Conservation (phyloP, 306 rosid species). For the Ceratonia siliqua region DNA sequence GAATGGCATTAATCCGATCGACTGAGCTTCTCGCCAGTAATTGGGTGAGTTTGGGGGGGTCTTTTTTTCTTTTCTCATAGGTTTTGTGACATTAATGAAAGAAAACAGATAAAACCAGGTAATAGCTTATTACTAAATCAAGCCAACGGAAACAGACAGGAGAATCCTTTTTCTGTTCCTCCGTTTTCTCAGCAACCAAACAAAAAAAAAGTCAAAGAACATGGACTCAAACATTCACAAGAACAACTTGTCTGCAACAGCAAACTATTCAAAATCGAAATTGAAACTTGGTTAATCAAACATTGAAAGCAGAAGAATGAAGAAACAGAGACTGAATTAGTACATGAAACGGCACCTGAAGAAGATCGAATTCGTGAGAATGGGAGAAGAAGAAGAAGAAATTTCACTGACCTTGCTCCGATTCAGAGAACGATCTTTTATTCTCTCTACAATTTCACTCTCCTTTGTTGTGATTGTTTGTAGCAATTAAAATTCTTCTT, state of each 20-base stretch:
- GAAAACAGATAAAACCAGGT: conserved; percentile 31
- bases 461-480: conserved; percentile 48
- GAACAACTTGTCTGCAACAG: conserved; percentile 34
- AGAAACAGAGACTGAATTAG: conserved; percentile 36
- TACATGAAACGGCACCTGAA: conserved; percentile 36
- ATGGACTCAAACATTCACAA: conserved; percentile 36
- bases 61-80: not conserved
- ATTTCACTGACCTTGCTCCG: conserved; percentile 72
- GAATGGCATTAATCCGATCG: conserved; percentile 47
- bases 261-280: conserved; percentile 33
- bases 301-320: conserved; percentile 23
- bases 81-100: conserved; percentile 12
- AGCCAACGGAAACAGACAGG: conserved; percentile 32
- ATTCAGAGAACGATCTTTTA: conserved; percentile 63
- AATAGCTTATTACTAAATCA: conserved; percentile 30
- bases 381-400: conserved; percentile 42
- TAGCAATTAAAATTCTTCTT: conserved; percentile 28
- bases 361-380: conserved; percentile 38
- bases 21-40: conserved; percentile 54
- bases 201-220: conserved; percentile 40
- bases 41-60: conserved; percentile 39
- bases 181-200: conserved; percentile 59
- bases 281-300: conserved; percentile 25
- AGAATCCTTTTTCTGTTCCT: conserved; percentile 36
- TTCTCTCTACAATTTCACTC: conserved; percentile 54